These are phyloP conservation scores for Tricholoma terreum DNA, from an alignment of 768 basidiomycete species.

Conservation along the genomic window DNA sequence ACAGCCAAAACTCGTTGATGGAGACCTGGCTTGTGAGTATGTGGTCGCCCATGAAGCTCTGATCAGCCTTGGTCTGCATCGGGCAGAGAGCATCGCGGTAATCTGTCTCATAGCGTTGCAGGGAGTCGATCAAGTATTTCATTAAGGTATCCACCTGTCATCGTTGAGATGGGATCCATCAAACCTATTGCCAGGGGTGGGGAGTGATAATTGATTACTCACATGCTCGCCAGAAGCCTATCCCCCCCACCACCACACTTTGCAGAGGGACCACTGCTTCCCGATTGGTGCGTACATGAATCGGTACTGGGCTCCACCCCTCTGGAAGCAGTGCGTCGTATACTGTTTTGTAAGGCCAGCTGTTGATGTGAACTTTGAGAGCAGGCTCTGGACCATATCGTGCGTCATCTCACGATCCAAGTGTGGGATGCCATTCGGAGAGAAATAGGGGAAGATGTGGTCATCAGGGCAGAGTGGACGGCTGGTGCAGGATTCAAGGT, in stretches of 20 bases:
- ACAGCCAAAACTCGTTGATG: not conserved
- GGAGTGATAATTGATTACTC: no score
- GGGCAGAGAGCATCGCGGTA: constrained; percentile 4
- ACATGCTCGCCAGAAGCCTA: constrained; percentile 30
- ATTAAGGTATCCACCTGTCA: constrained; percentile 19
- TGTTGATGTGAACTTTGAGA: constrained; percentile 20
- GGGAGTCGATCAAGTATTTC: constrained; percentile 27
- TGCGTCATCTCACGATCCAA: not conserved
- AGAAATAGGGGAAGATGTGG: constrained; percentile 30
- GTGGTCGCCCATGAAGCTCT: not conserved
- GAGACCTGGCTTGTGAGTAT: not conserved
- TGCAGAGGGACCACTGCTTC: constrained; percentile 24
- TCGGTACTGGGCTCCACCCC: constrained; percentile 32
- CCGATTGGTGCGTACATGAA: constrained; percentile 33
- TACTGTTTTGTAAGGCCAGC: constrained; percentile 19
- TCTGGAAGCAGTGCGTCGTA: constrained; percentile 31
- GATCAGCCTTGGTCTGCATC: not conserved
- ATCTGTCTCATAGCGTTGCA: constrained; percentile 22
- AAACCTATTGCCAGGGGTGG: no score
- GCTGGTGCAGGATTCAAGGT: constrained; percentile 14
- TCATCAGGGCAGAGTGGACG: constrained; percentile 21
- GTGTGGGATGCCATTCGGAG: constrained; percentile 16
- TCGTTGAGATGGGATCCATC: no score
- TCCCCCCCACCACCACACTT: constrained; percentile 36
- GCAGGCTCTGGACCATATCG: constrained; percentile 20